Conservation (phyloP, 352 stramenopile genomes). For the Elongisporangium anandrum region DNA sequence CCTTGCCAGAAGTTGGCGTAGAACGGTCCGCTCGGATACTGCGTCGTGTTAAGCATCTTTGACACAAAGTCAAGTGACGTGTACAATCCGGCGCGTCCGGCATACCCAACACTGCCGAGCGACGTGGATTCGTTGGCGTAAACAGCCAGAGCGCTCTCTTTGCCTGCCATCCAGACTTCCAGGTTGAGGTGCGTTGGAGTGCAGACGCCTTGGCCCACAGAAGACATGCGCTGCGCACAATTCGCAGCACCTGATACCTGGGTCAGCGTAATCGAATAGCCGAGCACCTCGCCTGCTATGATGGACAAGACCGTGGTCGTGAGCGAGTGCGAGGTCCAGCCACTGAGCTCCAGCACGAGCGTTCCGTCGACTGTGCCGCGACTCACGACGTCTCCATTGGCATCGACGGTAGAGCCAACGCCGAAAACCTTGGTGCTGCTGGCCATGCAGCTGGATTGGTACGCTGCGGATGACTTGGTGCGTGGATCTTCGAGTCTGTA, state of each 20-base stretch:
- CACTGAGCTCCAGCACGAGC: conserved; percentile 22
- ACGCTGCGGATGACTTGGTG: conserved; percentile 8
- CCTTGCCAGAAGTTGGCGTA: conserved; percentile 47
- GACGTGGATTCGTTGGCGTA: conserved; percentile 52
- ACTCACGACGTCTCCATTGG: conserved; percentile 5
- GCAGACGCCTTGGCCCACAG: conserved; percentile 22
- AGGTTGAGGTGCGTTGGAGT: conserved; percentile 53
- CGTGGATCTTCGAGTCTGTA: conserved; percentile 27
- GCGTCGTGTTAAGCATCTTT: conserved; percentile 5
- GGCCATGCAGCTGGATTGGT: conserved; percentile 7
- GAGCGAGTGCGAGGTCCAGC: conserved; percentile 43
- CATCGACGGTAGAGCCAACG: conserved; percentile 9
- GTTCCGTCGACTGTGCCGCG: conserved; percentile 15
- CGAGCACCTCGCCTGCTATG: conserved; percentile 34
- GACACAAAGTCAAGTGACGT: conserved; percentile 34
- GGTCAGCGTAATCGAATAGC: neutral
- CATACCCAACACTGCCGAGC: conserved; percentile 30
- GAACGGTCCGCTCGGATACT: conserved; percentile 12
- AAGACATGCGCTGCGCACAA: conserved; percentile 30
- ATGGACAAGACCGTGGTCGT: conserved; percentile 36
- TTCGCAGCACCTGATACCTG: neutral
- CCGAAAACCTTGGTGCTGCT: conserved; percentile 14
- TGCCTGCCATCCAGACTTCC: conserved; percentile 43
- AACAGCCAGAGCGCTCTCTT: conserved; percentile 20
- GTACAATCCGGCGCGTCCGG: conserved; percentile 40